Conservation (phyloP, 495 filamentous ascomycete species). For the Rusavskia elegans region DNA sequence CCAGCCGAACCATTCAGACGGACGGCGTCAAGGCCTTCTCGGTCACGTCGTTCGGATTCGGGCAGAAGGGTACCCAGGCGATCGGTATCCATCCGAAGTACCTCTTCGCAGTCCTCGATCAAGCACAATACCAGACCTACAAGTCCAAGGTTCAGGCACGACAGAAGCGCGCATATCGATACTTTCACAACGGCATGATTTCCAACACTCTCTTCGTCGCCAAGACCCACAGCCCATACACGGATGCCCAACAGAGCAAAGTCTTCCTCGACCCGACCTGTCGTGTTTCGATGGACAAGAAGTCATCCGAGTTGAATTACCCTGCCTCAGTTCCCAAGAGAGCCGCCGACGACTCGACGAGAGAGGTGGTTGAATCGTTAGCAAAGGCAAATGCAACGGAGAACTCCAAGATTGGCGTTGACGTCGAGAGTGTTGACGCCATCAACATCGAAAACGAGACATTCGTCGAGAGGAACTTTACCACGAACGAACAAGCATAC, state of each 20-base stretch:
- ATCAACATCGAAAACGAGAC: slow-evolving; percentile 87
- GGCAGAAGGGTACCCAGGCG: slow-evolving; percentile 94
- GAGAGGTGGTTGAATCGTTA: slow-evolving; percentile 61
- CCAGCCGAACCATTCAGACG: slow-evolving; percentile 86
- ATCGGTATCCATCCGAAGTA: slow-evolving; percentile 96
- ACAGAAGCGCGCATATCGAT: slow-evolving; percentile 97
- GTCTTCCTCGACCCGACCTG: slow-evolving; percentile 94
- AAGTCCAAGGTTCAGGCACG: slow-evolving; percentile 72
- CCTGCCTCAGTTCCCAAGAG: slow-evolving; percentile 46
- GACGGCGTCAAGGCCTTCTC: slow-evolving; percentile 97
- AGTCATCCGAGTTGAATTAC: slow-evolving; percentile 60
- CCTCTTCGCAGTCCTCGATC: slow-evolving; percentile 85
- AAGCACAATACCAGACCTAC: slow-evolving; percentile 68
- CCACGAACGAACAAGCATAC: slow-evolving; percentile 61
- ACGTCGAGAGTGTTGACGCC: slow-evolving; percentile 70
- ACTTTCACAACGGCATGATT: slow-evolving; percentile 92
- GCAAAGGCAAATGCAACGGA: slow-evolving; percentile 52
- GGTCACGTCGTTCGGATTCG: slow-evolving; percentile 97
- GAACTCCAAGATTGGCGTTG: slow-evolving; percentile 79
- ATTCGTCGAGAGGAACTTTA: slow-evolving; percentile 93
- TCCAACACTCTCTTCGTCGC: slow-evolving; percentile 95
- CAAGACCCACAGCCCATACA: slow-evolving; percentile 81
- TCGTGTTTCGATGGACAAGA: slow-evolving; percentile 71
- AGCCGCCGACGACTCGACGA: slow-evolving; percentile 38
- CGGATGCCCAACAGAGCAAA: slow-evolving; percentile 64